Conservation (phyloP, 805 yeast genomes). For the Grigorovia yakushimaensis region DNA sequence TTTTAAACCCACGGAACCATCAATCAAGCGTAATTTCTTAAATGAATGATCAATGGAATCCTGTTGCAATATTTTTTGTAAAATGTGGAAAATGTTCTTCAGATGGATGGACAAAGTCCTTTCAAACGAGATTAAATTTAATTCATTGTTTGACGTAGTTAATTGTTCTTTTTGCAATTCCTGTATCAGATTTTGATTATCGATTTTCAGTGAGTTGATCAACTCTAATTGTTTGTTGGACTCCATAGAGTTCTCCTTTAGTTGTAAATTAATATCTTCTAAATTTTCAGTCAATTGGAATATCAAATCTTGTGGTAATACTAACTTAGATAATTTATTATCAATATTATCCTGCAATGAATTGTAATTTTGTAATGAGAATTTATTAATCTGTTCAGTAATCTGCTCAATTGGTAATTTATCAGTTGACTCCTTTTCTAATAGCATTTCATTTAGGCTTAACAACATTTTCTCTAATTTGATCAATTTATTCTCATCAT, state of each 20-base stretch:
- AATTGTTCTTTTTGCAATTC: not conserved
- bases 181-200: not conserved
- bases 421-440: not conserved
- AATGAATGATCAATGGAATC: slow-evolving; percentile 51
- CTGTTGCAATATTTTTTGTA: slow-evolving; percentile 48
- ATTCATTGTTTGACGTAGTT: not conserved
- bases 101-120: slow-evolving; percentile 38
- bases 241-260: slow-evolving; percentile 16
- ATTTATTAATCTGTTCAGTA: not conserved
- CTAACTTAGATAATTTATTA: not conserved
- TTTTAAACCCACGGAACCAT: slow-evolving; percentile 14
- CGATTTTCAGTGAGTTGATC: not conserved
- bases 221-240: slow-evolving; percentile 6
- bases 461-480: not conserved
- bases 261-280: not conserved
- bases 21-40: slow-evolving; percentile 36
- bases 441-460: not conserved
- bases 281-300: not conserved
- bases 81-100: slow-evolving; percentile 39
- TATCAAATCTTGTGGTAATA: not conserved
- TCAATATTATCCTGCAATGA: not conserved
- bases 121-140: slow-evolving; percentile 1
- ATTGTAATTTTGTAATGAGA: not conserved
- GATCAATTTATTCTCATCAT: not conserved
- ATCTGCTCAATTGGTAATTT: not conserved